A percentile compares a stretch with the other conserved stretches of the same genome.
Evolutionary conservation across 2,329 filamentous ascomycete genomes (phyloP).

Genomic region (Paecilomyces niveus): DNA sequence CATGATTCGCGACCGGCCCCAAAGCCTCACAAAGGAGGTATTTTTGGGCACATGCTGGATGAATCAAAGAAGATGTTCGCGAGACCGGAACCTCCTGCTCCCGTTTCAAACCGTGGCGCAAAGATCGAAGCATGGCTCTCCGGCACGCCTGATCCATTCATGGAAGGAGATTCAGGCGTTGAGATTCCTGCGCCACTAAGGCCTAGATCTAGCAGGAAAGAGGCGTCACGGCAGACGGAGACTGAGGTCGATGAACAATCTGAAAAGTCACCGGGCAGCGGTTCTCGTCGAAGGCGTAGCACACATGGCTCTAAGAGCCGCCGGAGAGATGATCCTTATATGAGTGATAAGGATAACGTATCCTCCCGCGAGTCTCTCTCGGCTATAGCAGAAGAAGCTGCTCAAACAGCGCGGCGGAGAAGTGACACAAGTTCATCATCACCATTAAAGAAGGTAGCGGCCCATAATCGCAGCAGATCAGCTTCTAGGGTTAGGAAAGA

Average conservation of each 20-base stretch:
- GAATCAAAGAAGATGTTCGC: constrained; percentile 40
- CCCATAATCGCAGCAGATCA: constrained; percentile 8
- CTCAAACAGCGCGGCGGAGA: constrained; percentile 1
- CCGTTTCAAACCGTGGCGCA: constrained; percentile 34
- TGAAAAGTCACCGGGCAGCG: not conserved
- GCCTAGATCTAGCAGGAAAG: constrained; percentile 31
- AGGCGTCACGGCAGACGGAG: constrained; percentile 9
- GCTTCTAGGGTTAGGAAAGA: constrained; percentile 11
- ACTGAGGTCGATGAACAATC: not conserved
- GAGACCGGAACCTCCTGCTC: constrained; percentile 33
- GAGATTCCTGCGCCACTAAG: constrained; percentile 36
- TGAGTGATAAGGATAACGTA: not conserved
- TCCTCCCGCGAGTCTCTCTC: not conserved
- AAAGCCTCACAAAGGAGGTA: constrained; percentile 33
- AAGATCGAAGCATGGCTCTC: constrained; percentile 59
- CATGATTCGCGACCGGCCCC: constrained; percentile 12
- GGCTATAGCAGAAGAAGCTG: not conserved
- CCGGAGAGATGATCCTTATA: not conserved
- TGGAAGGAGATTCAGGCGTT: constrained; percentile 32
- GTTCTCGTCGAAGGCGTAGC: not conserved
- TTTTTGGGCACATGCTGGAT: constrained; percentile 38
- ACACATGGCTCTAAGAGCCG: not conserved
- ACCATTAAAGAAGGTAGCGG: constrained; percentile 18
- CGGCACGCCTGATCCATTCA: constrained; percentile 49
- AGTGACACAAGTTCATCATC: constrained; percentile 13